Evolutionary conservation across 305 asterid genomes (phyloP).

Genomic region (Euphrasia arctica): DNA sequence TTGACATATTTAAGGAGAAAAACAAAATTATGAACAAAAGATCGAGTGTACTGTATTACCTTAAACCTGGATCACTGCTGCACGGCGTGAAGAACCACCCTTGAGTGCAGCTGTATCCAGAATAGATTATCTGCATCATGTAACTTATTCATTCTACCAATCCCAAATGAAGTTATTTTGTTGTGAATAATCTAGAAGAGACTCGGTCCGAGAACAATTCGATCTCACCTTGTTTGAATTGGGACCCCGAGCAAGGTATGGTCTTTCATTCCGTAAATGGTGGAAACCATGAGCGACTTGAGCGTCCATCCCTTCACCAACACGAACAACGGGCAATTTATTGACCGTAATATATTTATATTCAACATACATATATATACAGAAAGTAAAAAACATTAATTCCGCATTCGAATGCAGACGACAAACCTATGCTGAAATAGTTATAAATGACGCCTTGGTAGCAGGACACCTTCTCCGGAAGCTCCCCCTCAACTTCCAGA

Average conservation of each 20-base stretch:
- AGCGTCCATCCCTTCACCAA: constrained; percentile 83
- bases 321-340: constrained; percentile 9
- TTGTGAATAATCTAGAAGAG: not conserved
- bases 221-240: constrained; percentile 69
- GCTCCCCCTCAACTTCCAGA: constrained; percentile 59
- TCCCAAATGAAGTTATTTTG: not conserved
- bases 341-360: constrained; percentile 10
- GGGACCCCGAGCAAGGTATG: constrained; percentile 91
- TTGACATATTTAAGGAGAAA: not conserved
- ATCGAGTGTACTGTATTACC: constrained; percentile 31
- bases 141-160: too few relatives aligned
- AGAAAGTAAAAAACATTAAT: not conserved
- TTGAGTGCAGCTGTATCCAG: constrained; percentile 90
- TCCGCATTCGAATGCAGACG: constrained; percentile 20
- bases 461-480: constrained; percentile 61
- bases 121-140: constrained; percentile 53
- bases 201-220: too few relatives aligned
- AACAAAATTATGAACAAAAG: not conserved
- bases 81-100: constrained; percentile 98
- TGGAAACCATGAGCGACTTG: constrained; percentile 93
- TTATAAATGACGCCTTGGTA: constrained; percentile 86
- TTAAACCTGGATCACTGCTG: constrained; percentile 71
- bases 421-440: constrained; percentile 92
- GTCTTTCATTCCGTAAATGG: constrained; percentile 79
- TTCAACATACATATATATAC: not conserved